These are phyloP conservation scores for Carallia pectinifolia DNA, from an alignment of 345 rosid genomes.

Conservation along the genomic window DNA sequence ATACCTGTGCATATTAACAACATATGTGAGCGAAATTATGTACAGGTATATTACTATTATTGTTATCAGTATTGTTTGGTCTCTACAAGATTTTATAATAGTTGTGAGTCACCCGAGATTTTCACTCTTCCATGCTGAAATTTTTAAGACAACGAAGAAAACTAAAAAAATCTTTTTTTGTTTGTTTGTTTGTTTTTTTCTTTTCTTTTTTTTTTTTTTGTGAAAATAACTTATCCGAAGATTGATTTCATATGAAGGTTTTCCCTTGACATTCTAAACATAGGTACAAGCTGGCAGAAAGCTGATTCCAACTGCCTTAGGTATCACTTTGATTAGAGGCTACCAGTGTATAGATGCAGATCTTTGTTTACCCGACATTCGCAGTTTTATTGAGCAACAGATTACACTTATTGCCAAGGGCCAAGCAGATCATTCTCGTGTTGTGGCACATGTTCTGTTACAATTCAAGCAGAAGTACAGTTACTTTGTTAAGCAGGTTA, in stretches of 20 bases:
- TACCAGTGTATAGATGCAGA: conserved; percentile 94
- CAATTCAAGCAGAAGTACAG: conserved; percentile 77
- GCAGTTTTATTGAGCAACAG: conserved; percentile 97
- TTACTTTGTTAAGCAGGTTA: conserved; percentile 86
- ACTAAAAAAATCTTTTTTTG: neutral
- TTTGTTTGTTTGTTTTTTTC: neutral
- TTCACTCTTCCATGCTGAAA: neutral
- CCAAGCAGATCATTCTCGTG: conserved; percentile 69
- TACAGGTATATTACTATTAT: conserved; percentile 49
- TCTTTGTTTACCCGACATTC: conserved; percentile 93
- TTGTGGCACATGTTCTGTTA: conserved; percentile 73
- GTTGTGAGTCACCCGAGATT: neutral
- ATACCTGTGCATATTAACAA: conserved; percentile 90
- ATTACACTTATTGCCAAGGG: conserved; percentile 92
- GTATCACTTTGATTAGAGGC: conserved; percentile 86
- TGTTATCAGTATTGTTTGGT: neutral
- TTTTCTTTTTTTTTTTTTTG: neutral
- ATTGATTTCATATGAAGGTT: too few relatives aligned
- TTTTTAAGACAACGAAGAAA: neutral
- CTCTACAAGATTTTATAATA: neutral
- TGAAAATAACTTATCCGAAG: conserved; percentile 3
- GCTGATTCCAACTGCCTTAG: conserved; percentile 86
- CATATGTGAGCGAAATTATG: conserved; percentile 95
- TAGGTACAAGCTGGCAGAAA: conserved; percentile 90
- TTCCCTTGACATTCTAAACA: conserved; percentile 19